Evolutionary conservation across 176 grass and related monocot genomes (phyloP), one percentile per base, ranked within the genome.

Genomic region (Aegilops umbellulata): DNA sequence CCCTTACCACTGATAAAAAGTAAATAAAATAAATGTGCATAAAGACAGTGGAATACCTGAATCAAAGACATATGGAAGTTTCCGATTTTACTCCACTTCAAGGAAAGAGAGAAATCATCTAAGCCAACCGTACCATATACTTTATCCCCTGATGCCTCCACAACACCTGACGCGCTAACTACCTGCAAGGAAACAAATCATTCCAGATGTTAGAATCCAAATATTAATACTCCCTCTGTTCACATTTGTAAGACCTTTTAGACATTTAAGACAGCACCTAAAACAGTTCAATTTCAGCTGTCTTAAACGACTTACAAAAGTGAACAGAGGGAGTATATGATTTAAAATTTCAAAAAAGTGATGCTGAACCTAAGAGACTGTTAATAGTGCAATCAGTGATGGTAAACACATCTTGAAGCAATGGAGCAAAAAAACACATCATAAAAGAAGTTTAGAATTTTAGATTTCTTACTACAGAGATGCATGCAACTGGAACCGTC

Each of bases 71-170:
- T 93, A 79, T 98, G 87, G 46, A 98, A 88, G 84, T 94, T 90
- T 4, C 96, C 96, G 6, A 95, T 80, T 67, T 92, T 86, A 79
- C 90, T 98, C 96, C 96, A 98, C 84, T 98, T 95, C 82, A 95
- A 81, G 8, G 86, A 80, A 34, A 98, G 90, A 65, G 90, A 92
- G 81, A 98, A 94, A 83, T 95, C 39, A 41, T 92, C 86, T 73
- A 95, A 92, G 60, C 84, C 88, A 84, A 91, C 80, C 60, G 57
- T 84, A 87, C 91, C 93, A 24, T 89, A 90, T 78, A 98, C 87
- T 86, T 87, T 94, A 90, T 95, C 87, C 25, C 86, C 88, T 68
- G 88, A 92, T 92, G 93, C 72, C 26, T 87, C 80, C 12, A 91
- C 84, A 47, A 78, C 47, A 26, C 97, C 97, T 74, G 92, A 98